phyloP scores from a whole-genome alignment of 2,329 filamentous ascomycete genomes.

The Scytalidium lignicola region DNA sequence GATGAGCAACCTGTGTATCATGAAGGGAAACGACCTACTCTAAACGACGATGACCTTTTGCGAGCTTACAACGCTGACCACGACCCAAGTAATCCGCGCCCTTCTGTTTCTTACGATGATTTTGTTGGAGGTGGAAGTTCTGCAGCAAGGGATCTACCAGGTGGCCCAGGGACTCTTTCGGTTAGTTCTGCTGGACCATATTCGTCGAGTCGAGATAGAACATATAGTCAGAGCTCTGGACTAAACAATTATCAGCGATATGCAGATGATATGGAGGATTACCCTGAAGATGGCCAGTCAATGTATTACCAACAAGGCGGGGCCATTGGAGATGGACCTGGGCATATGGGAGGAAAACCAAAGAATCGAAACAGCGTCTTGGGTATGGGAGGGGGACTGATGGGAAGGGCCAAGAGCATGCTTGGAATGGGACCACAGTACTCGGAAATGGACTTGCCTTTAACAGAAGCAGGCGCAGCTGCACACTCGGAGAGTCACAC shows the following conservation, averaged over 20 bases:
- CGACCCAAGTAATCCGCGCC: conserved; percentile 61
- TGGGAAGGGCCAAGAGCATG: conserved; percentile 85
- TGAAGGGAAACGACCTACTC: conserved; percentile 69
- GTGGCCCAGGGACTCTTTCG: conserved; percentile 24
- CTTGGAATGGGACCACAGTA: conserved; percentile 83
- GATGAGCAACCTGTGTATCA: conserved; percentile 68
- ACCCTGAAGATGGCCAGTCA: conserved; percentile 70
- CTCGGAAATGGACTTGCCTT: conserved; percentile 95
- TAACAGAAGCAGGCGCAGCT: conserved; percentile 70
- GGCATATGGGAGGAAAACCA: conserved; percentile 47
- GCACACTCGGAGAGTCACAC: conserved; percentile 30
- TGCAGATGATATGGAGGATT: conserved; percentile 80
- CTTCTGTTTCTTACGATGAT: conserved; percentile 90
- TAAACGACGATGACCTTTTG: conserved; percentile 76
- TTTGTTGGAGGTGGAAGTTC: conserved; percentile 70
- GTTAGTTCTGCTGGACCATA: conserved; percentile 18
- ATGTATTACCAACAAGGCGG: conserved; percentile 73
- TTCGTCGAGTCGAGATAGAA: conserved; percentile 13
- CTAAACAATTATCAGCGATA: conserved; percentile 88
- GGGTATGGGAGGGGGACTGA: conserved; percentile 76
- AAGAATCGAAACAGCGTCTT: conserved; percentile 85
- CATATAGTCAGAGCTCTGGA: conserved; percentile 68
- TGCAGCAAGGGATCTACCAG: conserved; percentile 35
- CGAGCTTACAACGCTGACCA: conserved; percentile 61
- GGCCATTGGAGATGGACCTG: conserved; percentile 51